Evolutionary conservation across 129 eudicot genomes (phyloP), one percentile per base, ranked within the genome.

Genomic region (Saposhnikovia divaricata): DNA sequence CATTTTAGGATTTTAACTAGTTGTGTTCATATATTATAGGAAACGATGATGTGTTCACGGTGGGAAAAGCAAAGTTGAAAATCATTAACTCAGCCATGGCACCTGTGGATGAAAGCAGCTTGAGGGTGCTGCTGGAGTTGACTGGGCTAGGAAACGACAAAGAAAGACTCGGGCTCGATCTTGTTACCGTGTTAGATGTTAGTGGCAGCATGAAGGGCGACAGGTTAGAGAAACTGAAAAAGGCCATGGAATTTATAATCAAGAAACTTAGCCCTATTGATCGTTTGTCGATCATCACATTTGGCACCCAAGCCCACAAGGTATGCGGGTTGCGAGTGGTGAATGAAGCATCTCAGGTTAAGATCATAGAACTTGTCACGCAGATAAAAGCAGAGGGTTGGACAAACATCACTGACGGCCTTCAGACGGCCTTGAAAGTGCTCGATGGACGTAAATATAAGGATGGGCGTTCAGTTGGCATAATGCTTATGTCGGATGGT

Each of bases 401-500:
- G 19, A 72, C 78, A 23, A 72, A 80, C 66, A 80, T 72, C 7
- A 28, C 69, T 5, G 74, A 3, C 27, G 83, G 79, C 11, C 79
- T 81, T 6, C 21, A 74, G 34, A 55, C 38, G 74, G 83, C 72
- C 37, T 74, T 81, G 12, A 13, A 81, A 40, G 73, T 75, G 23
- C 59, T 81, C 5, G 63, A 74, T 23, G 83, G 75, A 5, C 79
- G 79, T 9, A 74, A 0, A 0, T 3, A 2, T 9, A 57, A n/a
- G 16, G 23, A 40, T 2, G 79, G 75, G 16, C 79, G 83, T 74
- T 50, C 38, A 39, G 61, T 55, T 25, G 83, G 75, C 53, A 57
- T 81, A 39, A 74, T 81, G 70, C 72, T 80, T 40, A 72, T 80
- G 83, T 80, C 78, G 2, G 53, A 48, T 37, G 83, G 83, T 1